Conservation (phyloP, 768 basidiomycete genomes). For the Amanita rubescens region DNA sequence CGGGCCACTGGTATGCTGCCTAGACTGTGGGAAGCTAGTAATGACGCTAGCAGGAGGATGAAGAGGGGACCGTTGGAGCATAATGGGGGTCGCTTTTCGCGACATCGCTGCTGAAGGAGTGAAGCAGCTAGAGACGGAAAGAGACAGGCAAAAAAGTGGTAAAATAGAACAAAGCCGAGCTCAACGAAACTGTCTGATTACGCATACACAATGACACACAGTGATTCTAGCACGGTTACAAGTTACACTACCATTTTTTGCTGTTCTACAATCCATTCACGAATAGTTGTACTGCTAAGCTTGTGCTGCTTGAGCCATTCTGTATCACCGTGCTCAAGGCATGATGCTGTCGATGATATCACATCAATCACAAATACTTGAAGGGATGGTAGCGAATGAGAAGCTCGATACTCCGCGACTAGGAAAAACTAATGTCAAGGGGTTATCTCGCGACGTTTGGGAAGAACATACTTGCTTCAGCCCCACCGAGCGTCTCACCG, state of each 20-base stretch:
- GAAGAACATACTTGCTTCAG: constrained; percentile 52
- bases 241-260: not conserved
- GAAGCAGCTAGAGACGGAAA: constrained; percentile 1
- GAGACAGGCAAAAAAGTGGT: not conserved
- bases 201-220: not conserved
- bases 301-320: constrained; percentile 70
- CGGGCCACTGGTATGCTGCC: constrained; percentile 27
- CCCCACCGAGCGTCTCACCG: constrained; percentile 79
- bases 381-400: constrained; percentile 50
- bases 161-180: not conserved
- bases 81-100: not conserved
- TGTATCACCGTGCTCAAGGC: constrained; percentile 57
- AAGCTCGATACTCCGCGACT: constrained; percentile 63
- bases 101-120: constrained; percentile 7
- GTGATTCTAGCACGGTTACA: not conserved
- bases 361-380: constrained; percentile 81
- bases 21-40: not conserved
- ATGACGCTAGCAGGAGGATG: not conserved
- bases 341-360: constrained; percentile 60
- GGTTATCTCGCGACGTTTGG: not conserved
- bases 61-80: not conserved
- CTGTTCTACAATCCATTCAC: constrained; percentile 69
- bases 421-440: not conserved
- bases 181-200: too few relatives aligned
- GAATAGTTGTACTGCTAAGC: constrained; percentile 91